Conservation (phyloP, 108 stramenopile genomes). For the Nitzschia palea region DNA sequence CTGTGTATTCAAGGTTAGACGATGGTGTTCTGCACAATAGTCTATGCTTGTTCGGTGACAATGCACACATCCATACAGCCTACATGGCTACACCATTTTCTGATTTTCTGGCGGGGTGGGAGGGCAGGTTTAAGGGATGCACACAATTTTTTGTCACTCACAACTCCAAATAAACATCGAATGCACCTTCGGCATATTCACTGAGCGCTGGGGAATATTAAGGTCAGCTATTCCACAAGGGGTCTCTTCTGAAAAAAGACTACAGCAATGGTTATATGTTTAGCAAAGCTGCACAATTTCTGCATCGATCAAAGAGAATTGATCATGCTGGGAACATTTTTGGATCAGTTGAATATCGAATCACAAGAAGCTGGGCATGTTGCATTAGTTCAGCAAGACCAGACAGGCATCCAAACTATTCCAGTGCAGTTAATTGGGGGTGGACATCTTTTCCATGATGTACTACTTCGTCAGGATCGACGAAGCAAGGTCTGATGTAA, state of each 20-base stretch:
- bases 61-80: neutral
- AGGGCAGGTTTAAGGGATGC: conserved; percentile 7
- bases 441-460: neutral
- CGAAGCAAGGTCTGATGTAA: neutral
- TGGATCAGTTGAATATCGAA: neutral
- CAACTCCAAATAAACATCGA: conserved; percentile 35
- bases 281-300: neutral
- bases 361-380: neutral
- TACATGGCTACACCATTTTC: neutral
- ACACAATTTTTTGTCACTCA: conserved; percentile 37
- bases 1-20: neutral
- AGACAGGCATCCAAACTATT: neutral
- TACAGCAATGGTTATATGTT: neutral
- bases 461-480: neutral
- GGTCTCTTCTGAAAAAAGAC: neutral
- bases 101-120: too few species aligned
- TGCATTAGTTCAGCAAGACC: neutral
- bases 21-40: neutral
- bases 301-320: neutral
- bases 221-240: neutral
- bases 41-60: neutral
- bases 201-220: conserved; percentile 6
- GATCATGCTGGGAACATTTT: too few species aligned
- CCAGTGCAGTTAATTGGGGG: neutral
- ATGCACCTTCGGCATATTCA: conserved; percentile 35